Evolutionary conservation across 1,139 yeast species (phyloP).

Genomic region (Hansenula lynferdii): DNA sequence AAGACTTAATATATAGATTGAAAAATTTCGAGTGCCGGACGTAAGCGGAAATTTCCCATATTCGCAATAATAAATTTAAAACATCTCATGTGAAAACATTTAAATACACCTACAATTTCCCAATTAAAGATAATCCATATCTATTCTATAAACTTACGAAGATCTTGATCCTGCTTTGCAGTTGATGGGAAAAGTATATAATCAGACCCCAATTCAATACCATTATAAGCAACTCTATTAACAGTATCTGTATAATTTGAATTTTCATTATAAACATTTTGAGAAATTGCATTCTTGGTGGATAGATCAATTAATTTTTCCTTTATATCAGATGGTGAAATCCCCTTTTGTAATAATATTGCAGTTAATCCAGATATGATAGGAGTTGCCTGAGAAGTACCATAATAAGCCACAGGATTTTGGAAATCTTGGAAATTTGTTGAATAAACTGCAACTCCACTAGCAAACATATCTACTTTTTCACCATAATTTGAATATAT

Average conservation of each 20-base stretch:
- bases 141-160: no score
- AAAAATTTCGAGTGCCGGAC: no score
- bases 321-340: constrained; percentile 31
- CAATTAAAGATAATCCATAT: no score
- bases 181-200: no score
- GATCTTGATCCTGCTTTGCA: no score
- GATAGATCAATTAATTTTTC: constrained; percentile 32
- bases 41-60: no score
- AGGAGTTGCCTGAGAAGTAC: constrained; percentile 90
- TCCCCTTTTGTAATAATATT: not conserved
- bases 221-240: constrained; percentile 36
- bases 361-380: constrained; percentile 53
- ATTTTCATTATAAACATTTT: not conserved
- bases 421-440: constrained; percentile 19
- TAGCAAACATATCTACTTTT: constrained; percentile 78
- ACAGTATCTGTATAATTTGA: constrained; percentile 35
- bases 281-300: constrained; percentile 24
- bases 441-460: constrained; percentile 60
- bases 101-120: no score
- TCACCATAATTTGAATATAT: constrained; percentile 83
- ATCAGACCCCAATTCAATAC: no score
- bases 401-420: constrained; percentile 42
- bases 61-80: no score
- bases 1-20: no score
- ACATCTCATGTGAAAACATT: no score